Evolutionary conservation across 2,329 filamentous ascomycete genomes (phyloP).

Genomic region (Aspergillus oerlinghausenensis): DNA sequence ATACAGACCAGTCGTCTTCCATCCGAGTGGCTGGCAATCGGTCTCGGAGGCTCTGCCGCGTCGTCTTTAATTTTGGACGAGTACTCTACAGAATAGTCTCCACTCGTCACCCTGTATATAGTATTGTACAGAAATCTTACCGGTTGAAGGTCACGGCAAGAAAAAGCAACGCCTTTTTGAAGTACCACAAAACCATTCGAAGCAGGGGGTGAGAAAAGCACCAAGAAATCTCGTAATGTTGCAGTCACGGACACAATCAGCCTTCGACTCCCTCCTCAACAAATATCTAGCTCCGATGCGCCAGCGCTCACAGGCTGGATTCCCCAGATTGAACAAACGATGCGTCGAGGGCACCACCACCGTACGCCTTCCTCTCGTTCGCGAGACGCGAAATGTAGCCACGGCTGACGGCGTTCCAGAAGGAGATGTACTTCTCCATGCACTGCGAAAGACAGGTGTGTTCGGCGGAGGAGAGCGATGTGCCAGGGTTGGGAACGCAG

Average conservation of each 20-base stretch:
- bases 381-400: conserved; percentile 58
- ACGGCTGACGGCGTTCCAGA: conserved; percentile 70
- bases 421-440: conserved; percentile 80
- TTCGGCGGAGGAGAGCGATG: conserved; percentile 63
- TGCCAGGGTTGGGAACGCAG: conserved; percentile 65
- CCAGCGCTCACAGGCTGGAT: neutral
- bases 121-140: neutral
- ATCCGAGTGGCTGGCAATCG: neutral
- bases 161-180: neutral
- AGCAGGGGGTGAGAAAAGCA: neutral
- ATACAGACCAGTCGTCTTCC: neutral
- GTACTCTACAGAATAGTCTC: neutral
- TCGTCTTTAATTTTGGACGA: neutral
- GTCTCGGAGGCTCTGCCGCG: neutral
- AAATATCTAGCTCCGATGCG: neutral
- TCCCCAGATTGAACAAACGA: neutral
- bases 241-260: neutral
- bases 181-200: neutral
- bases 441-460: conserved; percentile 67
- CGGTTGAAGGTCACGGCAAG: neutral
- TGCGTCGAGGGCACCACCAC: conserved; percentile 19
- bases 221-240: neutral
- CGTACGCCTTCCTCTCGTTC: conserved; percentile 54
- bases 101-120: neutral
- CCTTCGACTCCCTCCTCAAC: neutral